Evolutionary conservation across 768 basidiomycete genomes (phyloP).

Genomic region (Boletus bicolor): DNA sequence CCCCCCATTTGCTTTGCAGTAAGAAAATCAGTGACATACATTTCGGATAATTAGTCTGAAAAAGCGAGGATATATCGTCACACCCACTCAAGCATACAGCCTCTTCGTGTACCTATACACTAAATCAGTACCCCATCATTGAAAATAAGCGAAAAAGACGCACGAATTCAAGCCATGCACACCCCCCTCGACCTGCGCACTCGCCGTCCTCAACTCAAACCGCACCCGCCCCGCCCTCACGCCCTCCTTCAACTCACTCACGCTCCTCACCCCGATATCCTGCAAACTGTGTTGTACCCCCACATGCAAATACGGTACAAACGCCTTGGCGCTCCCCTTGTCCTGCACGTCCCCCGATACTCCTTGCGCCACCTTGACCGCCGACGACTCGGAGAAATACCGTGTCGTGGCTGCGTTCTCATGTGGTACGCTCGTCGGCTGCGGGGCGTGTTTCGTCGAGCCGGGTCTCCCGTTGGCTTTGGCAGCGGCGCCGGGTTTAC

Average conservation of each 20-base stretch:
- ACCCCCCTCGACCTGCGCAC: conserved; percentile 93
- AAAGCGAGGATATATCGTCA: neutral
- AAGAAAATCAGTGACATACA: neutral
- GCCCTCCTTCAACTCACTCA: conserved; percentile 62
- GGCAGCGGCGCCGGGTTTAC: conserved; percentile 39
- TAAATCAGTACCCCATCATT: neutral
- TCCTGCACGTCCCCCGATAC: conserved; percentile 97
- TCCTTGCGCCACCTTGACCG: conserved; percentile 95
- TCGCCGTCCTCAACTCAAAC: conserved; percentile 92
- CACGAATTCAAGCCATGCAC: conserved; percentile 95
- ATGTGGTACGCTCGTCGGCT: conserved; percentile 45
- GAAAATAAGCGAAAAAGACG: conserved; percentile 35
- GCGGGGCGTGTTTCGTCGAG: conserved; percentile 45
- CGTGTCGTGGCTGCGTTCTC: conserved; percentile 96
- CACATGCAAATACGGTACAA: conserved; percentile 79
- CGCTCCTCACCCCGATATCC: conserved; percentile 78
- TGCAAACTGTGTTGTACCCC: conserved; percentile 94
- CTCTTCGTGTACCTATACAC: conserved; percentile 53
- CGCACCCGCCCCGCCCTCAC: conserved; percentile 67
- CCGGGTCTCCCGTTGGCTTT: conserved; percentile 27
- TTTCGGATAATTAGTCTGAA: neutral
- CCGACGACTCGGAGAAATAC: conserved; percentile 54
- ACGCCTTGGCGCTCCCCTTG: conserved; percentile 92
- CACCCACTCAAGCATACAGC: conserved; percentile 40
- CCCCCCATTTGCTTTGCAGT: neutral